Evolutionary conservation across 108 stramenopile species (phyloP), one percentile per base, ranked within the genome.

Genomic region (Nitzschia sp.): DNA sequence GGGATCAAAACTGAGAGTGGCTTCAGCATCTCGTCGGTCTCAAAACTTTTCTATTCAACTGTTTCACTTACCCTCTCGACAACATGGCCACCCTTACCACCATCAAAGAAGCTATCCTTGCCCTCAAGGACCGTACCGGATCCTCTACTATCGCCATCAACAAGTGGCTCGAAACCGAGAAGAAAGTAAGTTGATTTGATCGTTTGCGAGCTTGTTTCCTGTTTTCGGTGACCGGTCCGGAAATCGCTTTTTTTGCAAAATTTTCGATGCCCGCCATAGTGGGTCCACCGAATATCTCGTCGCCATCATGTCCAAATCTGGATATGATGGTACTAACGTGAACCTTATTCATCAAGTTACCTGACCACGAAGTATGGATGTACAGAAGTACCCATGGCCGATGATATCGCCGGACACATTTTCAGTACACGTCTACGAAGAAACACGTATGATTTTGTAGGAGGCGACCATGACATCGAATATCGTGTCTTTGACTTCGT

Each of bases 101-200:
- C 69, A 66, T 85, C 47, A 85, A 86, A 32, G 85, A 93, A 55
- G 85, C 85, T 36, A 82, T 92, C 55, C 31, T 72, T 19, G 72
- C 85, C 26, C 71, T 92, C 28, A 90, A 90, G 66, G 88, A 89
- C 62, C 88, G 91, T 29, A 84, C 87, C 55, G 91, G 91, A 53
- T 89, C 91, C 31, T 90, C 88, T 38, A 52, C 73, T 28, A 33
- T 73, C 58, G 91, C 91, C 9, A 88, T 92, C 61, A 85, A 73
- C 71, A 92, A 92, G 67, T 92, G 83, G 82, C 82, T 92, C 64
- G 79, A 84, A 77, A 66, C 38, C 53, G 79, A 84, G 57, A 80
- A 84, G 59, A 74, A 78, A 69, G 83, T 84, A 64, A 75, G 79
- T 75, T 9, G 23, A 9, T 15, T 23, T 45, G 45, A 32, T 28